These are phyloP conservation scores for Backusella sp. DNA, from an alignment of 192 early-diverging fungal genomes.

Conservation along the genomic window DNA sequence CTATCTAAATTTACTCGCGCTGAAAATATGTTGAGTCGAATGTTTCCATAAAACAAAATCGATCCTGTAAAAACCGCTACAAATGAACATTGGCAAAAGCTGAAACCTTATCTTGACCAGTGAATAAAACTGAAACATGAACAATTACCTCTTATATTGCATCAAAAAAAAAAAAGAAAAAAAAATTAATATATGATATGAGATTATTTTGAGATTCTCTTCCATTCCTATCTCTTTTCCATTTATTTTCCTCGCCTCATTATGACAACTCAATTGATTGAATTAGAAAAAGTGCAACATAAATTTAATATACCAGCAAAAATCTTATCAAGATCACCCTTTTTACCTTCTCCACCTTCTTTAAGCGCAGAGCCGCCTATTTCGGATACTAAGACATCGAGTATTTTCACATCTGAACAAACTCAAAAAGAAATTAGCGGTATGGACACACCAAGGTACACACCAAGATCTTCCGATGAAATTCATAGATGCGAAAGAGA, in stretches of 20 bases:
- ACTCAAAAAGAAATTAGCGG: background rate
- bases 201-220: background rate
- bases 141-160: background rate
- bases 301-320: background rate
- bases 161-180: background rate
- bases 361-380: background rate
- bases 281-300: background rate
- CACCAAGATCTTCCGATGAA: background rate
- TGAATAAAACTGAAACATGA: slow-evolving; percentile 6
- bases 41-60: slow-evolving; percentile 1
- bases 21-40: background rate
- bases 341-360: background rate
- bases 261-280: background rate
- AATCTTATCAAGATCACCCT: background rate
- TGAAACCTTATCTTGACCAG: background rate
- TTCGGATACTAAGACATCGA: background rate
- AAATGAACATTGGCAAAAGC: background rate
- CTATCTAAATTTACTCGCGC: background rate
- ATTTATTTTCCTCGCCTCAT: background rate
- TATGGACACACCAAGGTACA: background rate
- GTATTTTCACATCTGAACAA: background rate
- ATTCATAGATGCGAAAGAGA: background rate
- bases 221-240: background rate
- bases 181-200: background rate
- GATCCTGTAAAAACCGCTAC: background rate